Evolutionary conservation across 2,329 filamentous ascomycete genomes (phyloP).

Genomic region (Botrytis fragariae): DNA sequence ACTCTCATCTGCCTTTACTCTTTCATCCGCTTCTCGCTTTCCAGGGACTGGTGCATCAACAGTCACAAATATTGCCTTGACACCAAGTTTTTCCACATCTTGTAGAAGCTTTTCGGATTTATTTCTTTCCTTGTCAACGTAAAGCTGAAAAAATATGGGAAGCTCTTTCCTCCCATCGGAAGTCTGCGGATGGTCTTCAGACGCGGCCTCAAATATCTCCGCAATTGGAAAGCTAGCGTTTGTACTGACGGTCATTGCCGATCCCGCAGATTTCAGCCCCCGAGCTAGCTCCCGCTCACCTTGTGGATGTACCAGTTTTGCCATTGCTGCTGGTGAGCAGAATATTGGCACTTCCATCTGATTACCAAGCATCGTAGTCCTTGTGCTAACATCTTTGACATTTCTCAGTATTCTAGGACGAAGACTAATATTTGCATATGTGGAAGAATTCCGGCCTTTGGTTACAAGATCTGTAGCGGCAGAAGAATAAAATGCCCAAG

Average conservation of each 20-base stretch:
- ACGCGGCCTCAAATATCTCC: constrained; percentile 47
- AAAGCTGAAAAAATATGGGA: constrained; percentile 57
- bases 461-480: constrained; percentile 68
- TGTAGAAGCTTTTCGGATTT: constrained; percentile 51
- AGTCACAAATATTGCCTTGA: constrained; percentile 56
- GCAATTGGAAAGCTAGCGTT: constrained; percentile 57
- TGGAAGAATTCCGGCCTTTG: constrained; percentile 53
- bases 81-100: constrained; percentile 46
- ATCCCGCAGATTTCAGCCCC: constrained; percentile 49
- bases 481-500: constrained; percentile 69
- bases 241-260: constrained; percentile 60
- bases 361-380: constrained; percentile 54
- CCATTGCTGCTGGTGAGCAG: constrained; percentile 63
- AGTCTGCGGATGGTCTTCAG: constrained; percentile 27
- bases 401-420: constrained; percentile 57
- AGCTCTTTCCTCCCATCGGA: constrained; percentile 16
- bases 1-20: constrained; percentile 47
- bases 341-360: constrained; percentile 57
- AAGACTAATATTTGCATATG: constrained; percentile 56
- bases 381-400: constrained; percentile 52
- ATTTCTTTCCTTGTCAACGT: constrained; percentile 55
- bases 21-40: constrained; percentile 51
- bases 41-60: constrained; percentile 57
- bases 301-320: constrained; percentile 59
- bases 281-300: constrained; percentile 60